phyloP scores from a whole-genome alignment of 139 green algal species.

The Chlorella ohadii region DNA sequence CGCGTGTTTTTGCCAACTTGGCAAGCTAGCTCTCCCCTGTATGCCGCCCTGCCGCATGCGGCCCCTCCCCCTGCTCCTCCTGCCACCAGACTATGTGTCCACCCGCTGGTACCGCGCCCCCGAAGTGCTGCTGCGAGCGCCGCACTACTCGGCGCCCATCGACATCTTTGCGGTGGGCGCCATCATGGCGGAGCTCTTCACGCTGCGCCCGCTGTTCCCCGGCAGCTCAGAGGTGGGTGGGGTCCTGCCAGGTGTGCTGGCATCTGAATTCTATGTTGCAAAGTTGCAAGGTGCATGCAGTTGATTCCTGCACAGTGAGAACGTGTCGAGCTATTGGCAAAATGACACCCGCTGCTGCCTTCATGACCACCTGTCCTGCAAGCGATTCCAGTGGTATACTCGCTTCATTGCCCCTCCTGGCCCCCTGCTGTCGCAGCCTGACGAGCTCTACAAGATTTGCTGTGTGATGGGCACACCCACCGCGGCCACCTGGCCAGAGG shows the following conservation, averaged over 20 bases:
- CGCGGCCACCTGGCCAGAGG: conserved; percentile 84
- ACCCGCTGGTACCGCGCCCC: conserved; percentile 87
- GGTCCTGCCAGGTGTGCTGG: neutral
- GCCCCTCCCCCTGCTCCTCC: neutral
- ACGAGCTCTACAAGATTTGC: conserved; percentile 97
- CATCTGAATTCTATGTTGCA: no score
- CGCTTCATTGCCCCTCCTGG: no score
- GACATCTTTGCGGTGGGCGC: conserved; percentile 96
- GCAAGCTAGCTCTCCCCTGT: no score
- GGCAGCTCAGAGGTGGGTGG: conserved; percentile 62
- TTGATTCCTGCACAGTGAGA: no score
- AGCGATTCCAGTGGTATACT: no score
- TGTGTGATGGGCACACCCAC: conserved; percentile 90
- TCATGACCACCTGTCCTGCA: no score
- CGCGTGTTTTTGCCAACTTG: no score
- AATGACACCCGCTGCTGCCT: no score
- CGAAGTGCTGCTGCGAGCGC: conserved; percentile 91
- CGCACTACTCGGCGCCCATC: conserved; percentile 85
- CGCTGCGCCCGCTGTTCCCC: conserved; percentile 92
- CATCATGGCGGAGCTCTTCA: conserved; percentile 97
- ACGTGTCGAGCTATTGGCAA: no score
- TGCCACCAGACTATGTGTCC: conserved; percentile 87
- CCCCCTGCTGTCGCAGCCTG: conserved; percentile 64
- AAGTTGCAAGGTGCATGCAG: no score
- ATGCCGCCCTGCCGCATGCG: no score